Evolutionary conservation across 2,329 filamentous ascomycete genomes (phyloP), one percentile per base, ranked within the genome.

Genomic region (Monilinia polystroma): DNA sequence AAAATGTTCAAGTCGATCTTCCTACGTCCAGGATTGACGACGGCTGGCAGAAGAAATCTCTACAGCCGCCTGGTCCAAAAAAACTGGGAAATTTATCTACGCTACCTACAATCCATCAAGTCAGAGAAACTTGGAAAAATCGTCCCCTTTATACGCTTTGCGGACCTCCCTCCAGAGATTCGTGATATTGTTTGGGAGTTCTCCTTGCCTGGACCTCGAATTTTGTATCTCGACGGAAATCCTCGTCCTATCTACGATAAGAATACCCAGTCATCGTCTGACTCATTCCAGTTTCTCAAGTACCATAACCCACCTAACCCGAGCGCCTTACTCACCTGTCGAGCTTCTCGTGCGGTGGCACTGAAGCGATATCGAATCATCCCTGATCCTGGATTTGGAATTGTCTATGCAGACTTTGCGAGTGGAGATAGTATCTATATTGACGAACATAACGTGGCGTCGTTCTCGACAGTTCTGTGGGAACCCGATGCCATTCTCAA

Each of bases 201-300:
- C 18, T 41, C 32, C 38, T 56, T 56, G 26, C 32, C 53, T 14
- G 32, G 53, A 38, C 32, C 53, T 41, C 53, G 53, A 56, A 56
- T 38, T 23, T 41, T 56, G n/a, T 38, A 23, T 56, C 20, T 16
- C 53, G 20, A 20, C 3, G 7, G 20, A 41, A 18, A 32, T 32
- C 11, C 8, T 32, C 41, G 12, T 18, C 12, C 41, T 16, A 43
- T 43, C 4, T 43, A 43, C 12, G 41, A 43, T 43, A 43, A 43
- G 14, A n/a, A 8, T 47, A 47, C 45, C 45, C 45, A 20, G 7
- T n/a, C 45, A 20, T n/a, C 45, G 2, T 18, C 45, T 47, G 3
- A 35, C 8, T 6, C 29, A 11, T 54, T 54, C 32, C 10, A 32
- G 32, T 54, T 35, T 35, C 8, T 20, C 29, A 20, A 35, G 52